A percentile compares a stretch with the other conserved stretches of the same genome.
Conservation (phyloP, 441 rosid species). For the Dalechampia spathulata region DNA sequence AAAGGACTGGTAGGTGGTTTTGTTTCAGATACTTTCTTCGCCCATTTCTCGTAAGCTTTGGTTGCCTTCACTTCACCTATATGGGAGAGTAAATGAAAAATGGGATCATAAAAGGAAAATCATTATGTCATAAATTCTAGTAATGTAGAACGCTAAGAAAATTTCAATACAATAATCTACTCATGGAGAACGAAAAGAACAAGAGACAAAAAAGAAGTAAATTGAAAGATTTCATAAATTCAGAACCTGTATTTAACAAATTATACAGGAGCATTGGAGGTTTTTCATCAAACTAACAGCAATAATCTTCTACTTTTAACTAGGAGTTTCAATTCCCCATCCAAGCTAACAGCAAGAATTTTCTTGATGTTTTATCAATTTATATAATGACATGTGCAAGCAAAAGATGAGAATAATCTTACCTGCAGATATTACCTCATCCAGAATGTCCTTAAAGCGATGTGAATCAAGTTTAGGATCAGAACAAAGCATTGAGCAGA, state of each 20-base stretch:
- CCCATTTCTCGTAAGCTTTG: constrained; percentile 81
- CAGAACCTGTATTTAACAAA: too few species aligned
- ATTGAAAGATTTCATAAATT: too few species aligned
- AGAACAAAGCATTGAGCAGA: constrained; percentile 92
- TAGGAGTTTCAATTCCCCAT: too few species aligned
- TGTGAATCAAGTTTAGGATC: constrained; percentile 90
- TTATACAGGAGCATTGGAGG: too few species aligned
- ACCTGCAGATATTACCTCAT: constrained; percentile 69
- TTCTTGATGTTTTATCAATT: too few species aligned
- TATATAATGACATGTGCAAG: not conserved
- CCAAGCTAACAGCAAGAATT: too few species aligned
- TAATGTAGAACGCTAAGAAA: not conserved
- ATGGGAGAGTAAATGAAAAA: not conserved
- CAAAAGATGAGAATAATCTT: constrained; percentile 1
- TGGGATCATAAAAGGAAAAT: not conserved
- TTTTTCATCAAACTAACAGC: too few species aligned
- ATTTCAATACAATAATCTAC: not conserved
- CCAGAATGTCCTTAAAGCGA: constrained; percentile 71
- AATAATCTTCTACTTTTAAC: too few species aligned
- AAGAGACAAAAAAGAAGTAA: too few species aligned
- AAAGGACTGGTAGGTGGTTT: constrained; percentile 67
- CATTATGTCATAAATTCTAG: not conserved
- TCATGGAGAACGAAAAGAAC: too few species aligned
- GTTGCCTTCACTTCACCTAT: constrained; percentile 66
- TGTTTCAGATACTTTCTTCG: constrained; percentile 49